Evolutionary conservation across 768 basidiomycete species (phyloP).

Genomic region (Rhizopogon vinicolor): DNA sequence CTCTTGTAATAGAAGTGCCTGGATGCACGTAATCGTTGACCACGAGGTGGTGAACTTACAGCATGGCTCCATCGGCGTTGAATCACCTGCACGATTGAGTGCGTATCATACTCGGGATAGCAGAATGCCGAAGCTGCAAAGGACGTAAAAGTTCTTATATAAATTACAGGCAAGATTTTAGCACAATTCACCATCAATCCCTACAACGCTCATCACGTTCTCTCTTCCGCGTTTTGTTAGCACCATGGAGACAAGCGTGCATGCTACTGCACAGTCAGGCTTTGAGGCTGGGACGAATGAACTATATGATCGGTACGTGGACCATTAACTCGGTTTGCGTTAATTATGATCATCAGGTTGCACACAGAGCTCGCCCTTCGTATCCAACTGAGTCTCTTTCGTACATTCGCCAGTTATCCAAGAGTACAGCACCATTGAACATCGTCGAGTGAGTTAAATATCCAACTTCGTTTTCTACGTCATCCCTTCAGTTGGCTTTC

Average conservation of each 20-base stretch:
- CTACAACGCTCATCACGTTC: no score
- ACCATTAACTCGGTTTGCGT: slow-evolving; percentile 24
- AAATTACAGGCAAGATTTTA: no score
- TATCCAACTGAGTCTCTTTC: slow-evolving; percentile 65
- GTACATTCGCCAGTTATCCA: slow-evolving; percentile 53
- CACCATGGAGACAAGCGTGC: slow-evolving; percentile 40
- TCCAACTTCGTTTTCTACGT: neutral
- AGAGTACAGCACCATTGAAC: slow-evolving; percentile 40
- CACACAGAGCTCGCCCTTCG: slow-evolving; percentile 67
- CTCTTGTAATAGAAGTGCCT: no score
- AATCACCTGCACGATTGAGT: no score
- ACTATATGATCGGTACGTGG: slow-evolving; percentile 62
- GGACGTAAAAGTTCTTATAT: no score
- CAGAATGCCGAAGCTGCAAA: no score
- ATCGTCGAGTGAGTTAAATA: slow-evolving; percentile 58
- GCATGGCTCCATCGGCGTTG: no score
- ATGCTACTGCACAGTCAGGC: slow-evolving; percentile 60
- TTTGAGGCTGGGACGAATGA: slow-evolving; percentile 82
- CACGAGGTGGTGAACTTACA: no score
- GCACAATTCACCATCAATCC: no score
- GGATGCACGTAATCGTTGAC: no score
- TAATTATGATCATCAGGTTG: neutral
- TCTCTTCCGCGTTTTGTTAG: no score
- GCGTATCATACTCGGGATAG: no score
- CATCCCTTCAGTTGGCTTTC: slow-evolving; percentile 3